These are phyloP conservation scores for Chalciporus sphaerocephalus DNA, from an alignment of 768 basidiomycete genomes.

Conservation along the genomic window DNA sequence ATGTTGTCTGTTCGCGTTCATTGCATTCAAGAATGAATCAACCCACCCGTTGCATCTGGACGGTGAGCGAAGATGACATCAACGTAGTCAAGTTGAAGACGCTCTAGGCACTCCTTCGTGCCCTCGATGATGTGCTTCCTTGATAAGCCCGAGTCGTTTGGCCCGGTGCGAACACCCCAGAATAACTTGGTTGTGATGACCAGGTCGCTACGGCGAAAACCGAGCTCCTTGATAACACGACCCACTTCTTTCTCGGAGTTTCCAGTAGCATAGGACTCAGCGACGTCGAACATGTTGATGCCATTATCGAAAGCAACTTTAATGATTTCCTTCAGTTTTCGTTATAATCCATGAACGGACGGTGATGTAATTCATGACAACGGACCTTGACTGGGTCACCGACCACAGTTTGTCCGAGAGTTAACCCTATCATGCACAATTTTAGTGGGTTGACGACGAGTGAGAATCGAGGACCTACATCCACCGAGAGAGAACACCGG, in stretches of 20 bases:
- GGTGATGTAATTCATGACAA: neutral
- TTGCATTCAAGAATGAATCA: constrained; percentile 1
- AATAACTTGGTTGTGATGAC: constrained; percentile 56
- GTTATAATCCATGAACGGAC: neutral
- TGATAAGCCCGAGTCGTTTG: constrained; percentile 38
- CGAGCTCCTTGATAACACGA: constrained; percentile 51
- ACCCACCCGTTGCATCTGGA: constrained; percentile 35
- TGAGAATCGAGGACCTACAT: constrained; percentile 29
- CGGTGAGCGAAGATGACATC: constrained; percentile 49
- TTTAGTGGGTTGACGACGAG: neutral
- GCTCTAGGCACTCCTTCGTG: constrained; percentile 42
- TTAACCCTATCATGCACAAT: constrained; percentile 33
- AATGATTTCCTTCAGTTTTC: constrained; percentile 42
- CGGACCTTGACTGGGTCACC: constrained; percentile 49
- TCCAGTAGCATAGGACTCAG: constrained; percentile 45
- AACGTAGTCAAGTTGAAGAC: constrained; percentile 53
- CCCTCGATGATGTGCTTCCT: constrained; percentile 50
- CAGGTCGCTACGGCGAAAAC: constrained; percentile 45
- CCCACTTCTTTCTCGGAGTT: constrained; percentile 57
- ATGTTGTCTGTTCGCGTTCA: neutral
- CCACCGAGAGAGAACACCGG: constrained; percentile 51
- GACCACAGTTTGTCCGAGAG: constrained; percentile 42
- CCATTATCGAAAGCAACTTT: constrained; percentile 50
- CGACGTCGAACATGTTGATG: constrained; percentile 48
- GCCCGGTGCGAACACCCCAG: constrained; percentile 49